Evolutionary conservation across 1,139 yeast species (phyloP).

Genomic region (Pichia inconspicua): DNA sequence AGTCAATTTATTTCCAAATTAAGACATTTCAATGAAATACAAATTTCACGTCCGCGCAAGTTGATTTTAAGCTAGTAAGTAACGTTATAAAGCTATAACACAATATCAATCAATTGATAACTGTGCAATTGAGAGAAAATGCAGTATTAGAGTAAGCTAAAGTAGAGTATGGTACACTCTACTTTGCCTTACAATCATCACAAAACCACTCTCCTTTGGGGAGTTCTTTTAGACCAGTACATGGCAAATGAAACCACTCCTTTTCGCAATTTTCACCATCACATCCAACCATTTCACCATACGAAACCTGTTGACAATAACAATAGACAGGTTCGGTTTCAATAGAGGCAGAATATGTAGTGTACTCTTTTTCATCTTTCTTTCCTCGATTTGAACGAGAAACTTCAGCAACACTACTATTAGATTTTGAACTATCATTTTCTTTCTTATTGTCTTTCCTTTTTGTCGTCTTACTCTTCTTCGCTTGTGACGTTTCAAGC

Average conservation of each 20-base stretch:
- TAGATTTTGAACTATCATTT: not conserved
- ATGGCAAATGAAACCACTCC: conserved; percentile 97
- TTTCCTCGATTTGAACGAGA: conserved; percentile 1
- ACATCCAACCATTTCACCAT: conserved; percentile 98
- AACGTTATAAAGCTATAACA: not conserved
- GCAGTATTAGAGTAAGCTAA: too few relatives aligned
- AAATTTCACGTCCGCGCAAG: too few relatives aligned
- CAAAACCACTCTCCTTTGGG: conserved; percentile 98
- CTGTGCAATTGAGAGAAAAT: too few relatives aligned
- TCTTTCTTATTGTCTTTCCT: not conserved
- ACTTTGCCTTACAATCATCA: conserved; percentile 57
- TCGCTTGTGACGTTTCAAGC: not conserved
- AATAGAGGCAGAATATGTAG: conserved; percentile 13
- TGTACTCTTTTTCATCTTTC: conserved; percentile 1
- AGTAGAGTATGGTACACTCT: too few relatives aligned
- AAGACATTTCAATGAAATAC: conserved; percentile 9
- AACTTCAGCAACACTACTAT: conserved; percentile 4
- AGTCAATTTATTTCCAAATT: conserved; percentile 8
- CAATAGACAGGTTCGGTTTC: conserved; percentile 76
- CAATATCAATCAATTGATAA: too few relatives aligned
- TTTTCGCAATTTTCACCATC: conserved; percentile 89
- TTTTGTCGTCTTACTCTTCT: not conserved
- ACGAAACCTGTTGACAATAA: conserved; percentile 92
- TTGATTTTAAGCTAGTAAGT: too few relatives aligned
- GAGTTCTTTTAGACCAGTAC: conserved; percentile 82